Base-by-base conservation (phyloP, 768 basidiomycete species). In the Rhodotorula toruloides region DNA sequence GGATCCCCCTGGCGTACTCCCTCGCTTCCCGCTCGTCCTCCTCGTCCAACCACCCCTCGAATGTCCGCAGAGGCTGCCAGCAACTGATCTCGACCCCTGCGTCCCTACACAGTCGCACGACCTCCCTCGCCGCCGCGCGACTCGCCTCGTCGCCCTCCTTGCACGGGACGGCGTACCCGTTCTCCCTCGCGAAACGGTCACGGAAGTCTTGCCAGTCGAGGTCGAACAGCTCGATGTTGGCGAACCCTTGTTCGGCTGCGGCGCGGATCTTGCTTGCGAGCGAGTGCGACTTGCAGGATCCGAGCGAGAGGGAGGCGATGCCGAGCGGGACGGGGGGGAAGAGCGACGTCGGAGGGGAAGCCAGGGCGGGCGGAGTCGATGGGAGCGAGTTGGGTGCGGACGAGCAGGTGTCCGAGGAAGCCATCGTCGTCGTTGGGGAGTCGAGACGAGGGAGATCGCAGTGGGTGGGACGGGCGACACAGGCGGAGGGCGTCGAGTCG, bases 1-100 rank as follows among this genome's bases (percentile, higher is more conserved):
- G 63, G 71, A 76, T 76, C 11, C 77, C 73, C 66, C 76, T 69
- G 19, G 77, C 79, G 48, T 69, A 71, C 44, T 68, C 61, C 17
- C 78, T 69, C n/a, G 74, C 75, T n/a, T 63, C 62, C 11, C 67
- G 56, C 9, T 76, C 71, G 11, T 78, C 69, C 29, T 72, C 73
- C 31, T 71, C 68, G 34, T 73, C 72, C 27, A 73, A 48, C 59
- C 76, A 78, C 27, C 78, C 79, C 63, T 80, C 79, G 42, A 80
- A 79, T 34, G 77, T 76, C 31, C 79, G 73, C 27, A 79, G 71
- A 21, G 79, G 79, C 65, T 80, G 79, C 40, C 78, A 72, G 63
- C 78, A 73, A 39, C 74, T 76, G 58, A 80, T 74, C 21, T 61
- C 56, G 58, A 80, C 58, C 32, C 67, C 61, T 47, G 54, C 19